These are phyloP conservation scores for Immersiporthe knoxdaviesiana DNA, from an alignment of 2,329 filamentous ascomycete species.

Conservation along the genomic window DNA sequence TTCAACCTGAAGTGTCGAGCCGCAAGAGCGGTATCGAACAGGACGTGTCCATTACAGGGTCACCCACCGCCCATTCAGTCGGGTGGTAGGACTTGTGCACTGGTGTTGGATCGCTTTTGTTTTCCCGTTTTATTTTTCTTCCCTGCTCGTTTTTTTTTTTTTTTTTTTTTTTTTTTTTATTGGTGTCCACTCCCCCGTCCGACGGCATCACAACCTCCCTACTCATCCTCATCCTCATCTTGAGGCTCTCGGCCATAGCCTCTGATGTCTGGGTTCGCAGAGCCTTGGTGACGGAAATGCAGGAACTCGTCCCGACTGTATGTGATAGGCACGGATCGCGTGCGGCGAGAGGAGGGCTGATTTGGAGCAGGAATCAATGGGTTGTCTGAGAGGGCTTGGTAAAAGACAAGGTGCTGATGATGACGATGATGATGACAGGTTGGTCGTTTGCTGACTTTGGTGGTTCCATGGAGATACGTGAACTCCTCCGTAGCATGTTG, in stretches of 20 bases:
- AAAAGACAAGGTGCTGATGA: not conserved
- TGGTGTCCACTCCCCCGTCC: not conserved
- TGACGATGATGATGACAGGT: not conserved
- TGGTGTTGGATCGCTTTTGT: not conserved
- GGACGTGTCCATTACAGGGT: not conserved
- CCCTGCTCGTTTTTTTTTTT: not conserved
- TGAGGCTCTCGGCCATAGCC: not conserved
- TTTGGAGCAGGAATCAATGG: not conserved
- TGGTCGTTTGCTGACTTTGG: not conserved
- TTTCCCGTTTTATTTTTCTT: too few relatives aligned
- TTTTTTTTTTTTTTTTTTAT: not conserved
- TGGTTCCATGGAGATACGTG: not conserved
- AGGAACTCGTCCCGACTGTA: not conserved
- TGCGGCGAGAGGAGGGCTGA: too few relatives aligned
- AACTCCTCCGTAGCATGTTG: not conserved
- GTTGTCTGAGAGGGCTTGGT: not conserved
- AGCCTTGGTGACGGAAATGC: not conserved
- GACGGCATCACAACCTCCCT: not conserved
- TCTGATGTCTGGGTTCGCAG: not conserved
- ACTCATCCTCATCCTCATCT: not conserved
- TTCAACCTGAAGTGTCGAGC: not conserved
- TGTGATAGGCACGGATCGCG: not conserved
- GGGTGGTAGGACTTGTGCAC: not conserved
- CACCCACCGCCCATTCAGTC: not conserved
- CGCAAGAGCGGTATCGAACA: not conserved